These are phyloP conservation scores for Camellia japonica DNA, from an alignment of 148 eudicot species.

Conservation along the genomic window DNA sequence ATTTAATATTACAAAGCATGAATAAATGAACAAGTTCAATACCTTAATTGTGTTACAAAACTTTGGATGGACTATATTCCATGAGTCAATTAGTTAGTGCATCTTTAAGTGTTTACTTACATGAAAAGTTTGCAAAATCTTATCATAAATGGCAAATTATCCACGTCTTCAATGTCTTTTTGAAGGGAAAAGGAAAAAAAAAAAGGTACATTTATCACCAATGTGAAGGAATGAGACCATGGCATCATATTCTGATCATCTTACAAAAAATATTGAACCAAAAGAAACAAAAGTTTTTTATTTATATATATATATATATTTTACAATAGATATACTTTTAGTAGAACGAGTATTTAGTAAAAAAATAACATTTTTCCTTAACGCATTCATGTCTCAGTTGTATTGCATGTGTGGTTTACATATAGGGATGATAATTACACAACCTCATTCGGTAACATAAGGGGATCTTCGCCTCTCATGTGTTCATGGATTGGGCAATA, in stretches of 20 bases:
- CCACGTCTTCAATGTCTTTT: background rate
- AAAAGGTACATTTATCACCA: background rate
- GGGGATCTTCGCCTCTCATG: background rate
- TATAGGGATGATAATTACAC: background rate
- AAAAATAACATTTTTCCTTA: too few species aligned
- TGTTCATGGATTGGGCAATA: background rate
- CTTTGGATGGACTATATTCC: too few species aligned
- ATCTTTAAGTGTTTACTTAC: too few species aligned
- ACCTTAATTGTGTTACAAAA: too few species aligned
- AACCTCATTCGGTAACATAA: background rate
- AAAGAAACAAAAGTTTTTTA: constrained; percentile 1
- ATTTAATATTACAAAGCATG: too few species aligned
- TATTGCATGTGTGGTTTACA: too few species aligned
- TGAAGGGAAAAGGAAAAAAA: background rate
- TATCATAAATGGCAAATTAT: background rate
- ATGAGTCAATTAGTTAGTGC: too few species aligned
- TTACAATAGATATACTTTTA: too few species aligned
- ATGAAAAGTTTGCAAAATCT: background rate
- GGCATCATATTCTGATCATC: background rate
- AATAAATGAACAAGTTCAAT: too few species aligned
- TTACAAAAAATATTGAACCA: background rate
- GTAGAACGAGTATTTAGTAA: too few species aligned
- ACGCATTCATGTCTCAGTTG: too few species aligned
- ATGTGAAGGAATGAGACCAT: background rate
- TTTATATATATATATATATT: too few species aligned